A percentile compares a stretch with the other conserved stretches of the same genome.
Conservation (phyloP, 2,329 filamentous ascomycete species). For the Penicillium digitatum region DNA sequence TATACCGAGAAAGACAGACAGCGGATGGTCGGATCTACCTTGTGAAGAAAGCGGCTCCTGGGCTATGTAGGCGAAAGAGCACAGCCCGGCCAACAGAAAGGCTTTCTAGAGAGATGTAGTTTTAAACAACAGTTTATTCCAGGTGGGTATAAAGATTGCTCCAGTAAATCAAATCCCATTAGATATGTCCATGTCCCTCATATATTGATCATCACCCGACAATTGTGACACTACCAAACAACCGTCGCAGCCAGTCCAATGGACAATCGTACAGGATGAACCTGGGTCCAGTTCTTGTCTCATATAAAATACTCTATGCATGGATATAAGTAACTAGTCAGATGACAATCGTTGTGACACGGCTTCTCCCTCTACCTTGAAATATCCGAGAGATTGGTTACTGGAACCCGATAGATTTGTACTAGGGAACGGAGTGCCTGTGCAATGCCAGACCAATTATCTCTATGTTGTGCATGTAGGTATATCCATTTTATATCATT, state of each 20-base stretch:
- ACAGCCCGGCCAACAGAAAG: too few species aligned
- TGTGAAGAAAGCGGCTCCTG: not conserved
- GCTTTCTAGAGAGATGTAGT: not conserved
- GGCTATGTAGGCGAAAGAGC: not conserved
- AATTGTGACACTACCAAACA: not conserved
- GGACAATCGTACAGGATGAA: not conserved
- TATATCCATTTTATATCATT: not conserved
- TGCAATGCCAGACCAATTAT: not conserved
- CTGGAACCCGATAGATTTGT: not conserved
- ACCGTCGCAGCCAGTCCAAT: not conserved
- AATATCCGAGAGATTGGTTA: not conserved
- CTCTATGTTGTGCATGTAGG: not conserved
- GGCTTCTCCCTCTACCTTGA: not conserved
- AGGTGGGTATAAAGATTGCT: not conserved
- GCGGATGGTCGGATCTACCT: not conserved
- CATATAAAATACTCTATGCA: not conserved
- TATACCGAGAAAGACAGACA: not conserved
- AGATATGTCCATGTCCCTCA: not conserved
- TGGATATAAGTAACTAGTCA: not conserved
- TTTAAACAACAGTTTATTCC: too few species aligned
- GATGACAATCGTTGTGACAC: not conserved
- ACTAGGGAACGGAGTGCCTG: not conserved
- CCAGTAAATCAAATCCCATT: not conserved
- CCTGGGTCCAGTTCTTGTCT: not conserved
- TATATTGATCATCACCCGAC: not conserved